Base-by-base conservation (phyloP, 345 rosid genomes). In the Orychophragmus violaceus region DNA sequence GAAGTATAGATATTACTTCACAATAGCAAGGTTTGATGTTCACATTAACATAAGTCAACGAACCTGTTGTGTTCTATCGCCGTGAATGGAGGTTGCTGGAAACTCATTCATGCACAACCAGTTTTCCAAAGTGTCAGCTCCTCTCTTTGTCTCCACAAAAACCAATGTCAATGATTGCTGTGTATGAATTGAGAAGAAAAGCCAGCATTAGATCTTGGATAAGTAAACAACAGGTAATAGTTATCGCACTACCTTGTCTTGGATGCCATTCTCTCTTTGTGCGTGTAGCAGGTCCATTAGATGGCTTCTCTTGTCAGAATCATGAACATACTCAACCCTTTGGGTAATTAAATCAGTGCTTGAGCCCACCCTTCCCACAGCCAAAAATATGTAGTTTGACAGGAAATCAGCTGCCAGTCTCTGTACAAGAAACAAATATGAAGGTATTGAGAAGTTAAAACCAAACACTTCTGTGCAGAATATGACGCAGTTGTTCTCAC, bases 201-300 rank as follows among this genome's bases (percentile, higher is more conserved):
- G 16, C 24, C 16, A 63, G 22, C 8, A 28, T 45, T 37, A 51
- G 24, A n/a, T 36, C 39, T 19, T 56, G 22, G 8, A 36, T 37
- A 64, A 56, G 66, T 49, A 37, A 49, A 48, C 33, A 30, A 30
- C 27, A 52, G 54, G 27, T 13, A 10, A 33, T 48, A 64, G 30
- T 18, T 10, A 30, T 36, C 27, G 42, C 22, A 72, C 35, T 80
- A 94, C 97, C 96, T 85, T 90, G 66, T 81, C 85, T 28, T 85
- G 87, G 60, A 63, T 68, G 55, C 77, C 93, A 80, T 62, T 84
- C 59, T 75, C 91, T 76, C 85, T 84, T 70, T 94, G 99, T 1
- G 97, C 99, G 32, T 90, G 95, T 68, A 94, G 96, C 68, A 94
- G 88, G 76, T 88, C 99, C 99, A 94, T 94, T 54, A 94, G 97